Evolutionary conservation across 352 stramenopile species (phyloP), one percentile per base, ranked within the genome.

Genomic region (Globisporangium sylvaticum): DNA sequence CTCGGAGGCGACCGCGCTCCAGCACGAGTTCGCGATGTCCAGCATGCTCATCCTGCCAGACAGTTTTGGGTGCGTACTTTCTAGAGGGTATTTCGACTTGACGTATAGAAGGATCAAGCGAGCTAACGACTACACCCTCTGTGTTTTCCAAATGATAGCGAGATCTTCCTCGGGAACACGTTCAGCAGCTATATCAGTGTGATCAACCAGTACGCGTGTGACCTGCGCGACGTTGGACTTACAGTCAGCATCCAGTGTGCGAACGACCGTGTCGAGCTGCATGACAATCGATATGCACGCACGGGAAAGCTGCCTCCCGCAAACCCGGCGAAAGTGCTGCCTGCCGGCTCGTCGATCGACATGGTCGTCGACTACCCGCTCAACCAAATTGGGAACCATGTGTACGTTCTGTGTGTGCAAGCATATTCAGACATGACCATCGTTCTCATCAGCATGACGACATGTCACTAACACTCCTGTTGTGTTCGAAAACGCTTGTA

Each of bases 131-230:
- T 44, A 6, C 18, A 22, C 20, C 24, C 7, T 50, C 8, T 8
- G 5, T 22, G 18, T 50, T 29, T 10, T 18, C 14, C 12, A 18
- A 22, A 15, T 12, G 9, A 55, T 59, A 95, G 88, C 31, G 91
- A 97, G 71, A 97, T 97, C 57, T 97, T 96, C 66, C 74, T 96
- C 58, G 91, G 91, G 68, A 95, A 97, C 76, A 96, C 86, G 24
- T 97, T 97, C 68, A 96, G 87, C 76, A 96, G 89, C 74, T 97
- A 97, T 76, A 96, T 97, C 73, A 94, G 83, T 64, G 90, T 97
- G 22, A 92, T 97, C 61, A 97, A 97, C 73, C 88, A 89, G 62
- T 95, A 91, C 71, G 78, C 81, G 39, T 94, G 82, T 29, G 83
- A 93, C 22, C 56, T 95, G 27, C 78, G 83, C 14, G 82, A 95